Evolutionary conservation across 2,329 filamentous ascomycete genomes (phyloP).

Genomic region (Fusarium tupiense): DNA sequence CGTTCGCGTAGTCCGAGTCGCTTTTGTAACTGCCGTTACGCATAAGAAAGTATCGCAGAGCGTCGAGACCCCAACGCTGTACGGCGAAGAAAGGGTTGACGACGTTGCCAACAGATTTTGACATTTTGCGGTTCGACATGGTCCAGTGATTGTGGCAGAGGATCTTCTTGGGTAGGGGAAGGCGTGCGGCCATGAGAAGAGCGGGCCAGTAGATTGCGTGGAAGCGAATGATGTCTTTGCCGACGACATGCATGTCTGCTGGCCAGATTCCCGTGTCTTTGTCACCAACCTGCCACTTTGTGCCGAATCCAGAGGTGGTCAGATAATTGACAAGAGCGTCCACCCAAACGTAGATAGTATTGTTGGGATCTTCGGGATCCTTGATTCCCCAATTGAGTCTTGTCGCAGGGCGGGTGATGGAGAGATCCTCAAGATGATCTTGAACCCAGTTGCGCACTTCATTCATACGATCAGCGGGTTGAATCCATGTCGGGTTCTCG

Average conservation of each 20-base stretch:
- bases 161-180: slow-evolving; percentile 81
- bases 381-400: slow-evolving; percentile 88
- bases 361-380: slow-evolving; percentile 83
- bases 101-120: slow-evolving; percentile 93
- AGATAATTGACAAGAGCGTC: slow-evolving; percentile 96
- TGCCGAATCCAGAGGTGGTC: slow-evolving; percentile 81
- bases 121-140: slow-evolving; percentile 92
- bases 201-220: slow-evolving; percentile 99
- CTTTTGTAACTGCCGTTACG: slow-evolving; percentile 79
- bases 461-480: slow-evolving; percentile 77
- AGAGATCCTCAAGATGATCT: slow-evolving; percentile 84
- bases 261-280: slow-evolving; percentile 80
- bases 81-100: slow-evolving; percentile 94
- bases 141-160: slow-evolving; percentile 97
- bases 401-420: slow-evolving; percentile 82
- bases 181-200: slow-evolving; percentile 85
- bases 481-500: slow-evolving; percentile 80
- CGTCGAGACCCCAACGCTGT: slow-evolving; percentile 86
- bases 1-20: slow-evolving; percentile 88
- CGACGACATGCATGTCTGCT: slow-evolving; percentile 89
- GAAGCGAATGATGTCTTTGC: slow-evolving; percentile 96
- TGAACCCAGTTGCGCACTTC: slow-evolving; percentile 82
- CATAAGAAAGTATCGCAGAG: slow-evolving; percentile 89
- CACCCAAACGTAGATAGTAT: slow-evolving; percentile 98
- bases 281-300: slow-evolving; percentile 69